Evolutionary conservation across 495 filamentous ascomycete species (phyloP), one percentile per base, ranked within the genome.

Genomic region (Penicillium arizonense): DNA sequence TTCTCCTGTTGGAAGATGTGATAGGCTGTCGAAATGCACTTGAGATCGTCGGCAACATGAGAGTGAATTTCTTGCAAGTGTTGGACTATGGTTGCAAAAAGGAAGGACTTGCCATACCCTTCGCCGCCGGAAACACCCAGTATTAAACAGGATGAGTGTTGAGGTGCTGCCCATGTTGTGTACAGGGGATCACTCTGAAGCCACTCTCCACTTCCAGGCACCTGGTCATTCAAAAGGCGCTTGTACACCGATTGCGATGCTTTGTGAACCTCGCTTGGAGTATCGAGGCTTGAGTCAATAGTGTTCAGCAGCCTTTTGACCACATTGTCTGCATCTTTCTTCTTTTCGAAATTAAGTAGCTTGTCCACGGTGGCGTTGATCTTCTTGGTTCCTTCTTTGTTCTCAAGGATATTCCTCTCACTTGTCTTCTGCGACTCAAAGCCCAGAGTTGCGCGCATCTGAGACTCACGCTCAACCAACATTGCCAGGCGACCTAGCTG

Each of bases 381-480:
- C 30, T 48, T 61, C 40, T 34, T 51, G 13, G 55, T 61, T 10
- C 58, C 47, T 11, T 61, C 55, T 14, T 47, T 23, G 11, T 13
- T 61, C 14, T 58, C 58, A 14, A 52, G 33, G 28, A 61, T 52
- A 4, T 18, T 26, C 18, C 13, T 54, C 24, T 58, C 55, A 11
- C 50, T 61, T 0, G 13, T 58, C 36, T 58, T 61, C 35, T 61
- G 58, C 2, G 55, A 61, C 42, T 58, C 55, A 10, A 58, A 61
- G 20, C 55, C 55, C n/a, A 61, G 39, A 6, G 58, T 61, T 23
- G 48, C 58, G 1, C 58, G 58, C 58, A 61, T 61, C 20, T 61
- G 58, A 26, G 58, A 58, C 26, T 61, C 58, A 8, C 55, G 55
- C 13, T 61, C 58, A n/a, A 58, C 63, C 3, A 65, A 45, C 1